phyloP scores from a whole-genome alignment of 139 green algal species.

The Chlorella sp. region DNA sequence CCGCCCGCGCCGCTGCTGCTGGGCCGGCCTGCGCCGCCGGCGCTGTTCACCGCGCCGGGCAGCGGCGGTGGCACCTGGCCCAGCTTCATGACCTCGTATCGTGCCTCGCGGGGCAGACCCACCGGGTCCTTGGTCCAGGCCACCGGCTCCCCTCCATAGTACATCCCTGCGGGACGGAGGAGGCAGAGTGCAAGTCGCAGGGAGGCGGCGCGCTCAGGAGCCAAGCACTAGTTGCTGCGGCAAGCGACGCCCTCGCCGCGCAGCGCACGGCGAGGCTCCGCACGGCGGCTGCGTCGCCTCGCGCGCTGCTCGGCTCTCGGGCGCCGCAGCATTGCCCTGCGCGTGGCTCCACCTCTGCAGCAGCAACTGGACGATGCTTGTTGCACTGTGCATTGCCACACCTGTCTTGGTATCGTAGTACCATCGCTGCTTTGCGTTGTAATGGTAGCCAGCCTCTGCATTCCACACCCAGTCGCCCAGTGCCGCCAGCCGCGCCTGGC shows the following conservation, averaged over 20 bases:
- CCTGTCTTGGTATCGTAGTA: slow-evolving; percentile 70
- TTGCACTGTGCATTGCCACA: no score
- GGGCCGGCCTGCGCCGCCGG: slow-evolving; percentile 2
- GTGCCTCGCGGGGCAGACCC: slow-evolving; percentile 55
- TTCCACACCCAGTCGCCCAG: slow-evolving; percentile 48
- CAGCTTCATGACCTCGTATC: slow-evolving; percentile 38
- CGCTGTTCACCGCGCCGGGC: background rate
- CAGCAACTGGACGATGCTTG: background rate
- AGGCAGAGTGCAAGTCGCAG: no score
- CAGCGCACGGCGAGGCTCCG: no score
- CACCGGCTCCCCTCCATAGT: slow-evolving; percentile 78
- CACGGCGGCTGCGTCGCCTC: no score
- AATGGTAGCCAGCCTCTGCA: slow-evolving; percentile 58
- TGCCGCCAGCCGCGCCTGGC: no score
- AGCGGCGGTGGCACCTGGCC: slow-evolving; percentile 35
- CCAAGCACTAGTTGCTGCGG: no score
- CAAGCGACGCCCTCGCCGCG: no score
- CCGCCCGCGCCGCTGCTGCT: background rate
- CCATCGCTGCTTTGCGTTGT: slow-evolving; percentile 66
- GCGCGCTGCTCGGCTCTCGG: background rate
- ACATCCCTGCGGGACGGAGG: slow-evolving; percentile 60
- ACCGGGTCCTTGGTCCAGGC: slow-evolving; percentile 60
- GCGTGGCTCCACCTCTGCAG: background rate
- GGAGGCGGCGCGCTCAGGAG: no score
- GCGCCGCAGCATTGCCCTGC: no score